Evolutionary conservation across 1,284 basidiomycete genomes (phyloP).

Genomic region (Tranzscheliella williamsii): DNA sequence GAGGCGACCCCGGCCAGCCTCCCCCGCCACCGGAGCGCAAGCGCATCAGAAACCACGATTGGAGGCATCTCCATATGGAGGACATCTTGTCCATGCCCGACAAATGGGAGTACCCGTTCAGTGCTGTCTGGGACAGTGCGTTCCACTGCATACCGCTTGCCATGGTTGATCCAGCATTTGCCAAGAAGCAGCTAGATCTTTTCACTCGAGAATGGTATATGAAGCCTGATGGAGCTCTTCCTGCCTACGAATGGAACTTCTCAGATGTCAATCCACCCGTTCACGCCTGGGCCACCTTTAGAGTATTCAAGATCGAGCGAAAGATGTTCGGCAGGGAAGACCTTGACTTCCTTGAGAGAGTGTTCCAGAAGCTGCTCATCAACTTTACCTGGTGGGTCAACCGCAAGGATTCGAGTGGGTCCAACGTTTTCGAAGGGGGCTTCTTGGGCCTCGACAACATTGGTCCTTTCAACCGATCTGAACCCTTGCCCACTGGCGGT

Average conservation of each 20-base stretch:
- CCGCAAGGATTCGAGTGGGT: constrained; percentile 89
- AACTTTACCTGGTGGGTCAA: constrained; percentile 99
- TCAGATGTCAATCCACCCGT: constrained; percentile 95
- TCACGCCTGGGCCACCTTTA: constrained; percentile 77
- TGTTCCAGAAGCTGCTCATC: constrained; percentile 94
- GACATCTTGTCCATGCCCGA: constrained; percentile 98
- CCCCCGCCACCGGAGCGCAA: constrained; percentile 88
- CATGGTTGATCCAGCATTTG: constrained; percentile 89
- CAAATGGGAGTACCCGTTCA: constrained; percentile 80
- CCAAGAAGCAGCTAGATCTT: constrained; percentile 94
- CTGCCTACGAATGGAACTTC: constrained; percentile 99
- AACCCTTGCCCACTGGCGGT: constrained; percentile 85
- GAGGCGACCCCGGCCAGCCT: constrained; percentile 92
- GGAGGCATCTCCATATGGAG: constrained; percentile 85
- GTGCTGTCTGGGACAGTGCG: constrained; percentile 78
- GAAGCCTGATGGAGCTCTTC: constrained; percentile 96
- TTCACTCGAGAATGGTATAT: constrained; percentile 97
- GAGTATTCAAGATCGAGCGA: constrained; percentile 76
- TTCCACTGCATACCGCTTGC: constrained; percentile 98
- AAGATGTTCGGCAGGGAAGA: constrained; percentile 91
- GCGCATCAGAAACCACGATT: constrained; percentile 76
- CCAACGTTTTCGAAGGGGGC: constrained; percentile 96
- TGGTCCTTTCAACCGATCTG: constrained; percentile 95
- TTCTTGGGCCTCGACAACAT: constrained; percentile 98
- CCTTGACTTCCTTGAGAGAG: constrained; percentile 87